A percentile compares a stretch with the other conserved stretches of the same genome.
Evolutionary conservation across 78 protist genomes (phyloP).

Genomic region (Emiliania huxleyi): DNA sequence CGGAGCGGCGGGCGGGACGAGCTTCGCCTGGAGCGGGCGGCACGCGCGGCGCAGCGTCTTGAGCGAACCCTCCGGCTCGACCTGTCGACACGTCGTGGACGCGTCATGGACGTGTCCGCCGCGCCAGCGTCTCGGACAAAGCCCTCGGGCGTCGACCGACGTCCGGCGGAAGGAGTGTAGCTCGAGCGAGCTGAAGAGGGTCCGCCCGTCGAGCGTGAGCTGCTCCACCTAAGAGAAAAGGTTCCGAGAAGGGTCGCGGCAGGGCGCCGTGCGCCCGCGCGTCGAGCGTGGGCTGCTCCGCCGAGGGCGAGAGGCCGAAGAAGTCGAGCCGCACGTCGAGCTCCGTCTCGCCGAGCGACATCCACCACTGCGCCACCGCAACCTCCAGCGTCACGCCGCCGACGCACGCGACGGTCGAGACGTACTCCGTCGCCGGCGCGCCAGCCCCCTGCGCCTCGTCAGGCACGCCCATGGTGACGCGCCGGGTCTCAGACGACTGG

Average conservation of each 20-base stretch:
- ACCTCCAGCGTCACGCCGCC: not conserved
- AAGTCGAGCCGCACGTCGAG: not conserved
- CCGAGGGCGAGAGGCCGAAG: not conserved
- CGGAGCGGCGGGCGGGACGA: not conserved
- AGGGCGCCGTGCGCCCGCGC: not conserved
- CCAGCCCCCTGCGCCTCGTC: not conserved
- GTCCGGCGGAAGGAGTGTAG: no score
- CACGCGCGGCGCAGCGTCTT: not conserved
- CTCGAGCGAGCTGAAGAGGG: no score
- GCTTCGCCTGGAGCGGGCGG: not conserved
- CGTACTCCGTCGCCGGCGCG: not conserved
- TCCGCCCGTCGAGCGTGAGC: no score
- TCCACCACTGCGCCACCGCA: not conserved
- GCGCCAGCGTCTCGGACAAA: no score
- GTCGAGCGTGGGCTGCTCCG: not conserved
- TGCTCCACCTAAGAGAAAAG: no score
- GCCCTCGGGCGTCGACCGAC: no score
- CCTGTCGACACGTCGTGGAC: no score
- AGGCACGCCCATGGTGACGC: not conserved
- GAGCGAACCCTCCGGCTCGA: not conserved
- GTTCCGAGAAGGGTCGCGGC: not conserved
- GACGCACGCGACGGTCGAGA: not conserved
- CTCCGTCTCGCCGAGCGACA: not conserved
- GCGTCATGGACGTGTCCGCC: no score
- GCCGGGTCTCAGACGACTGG: no score